Evolutionary conservation across 1,284 basidiomycete species (phyloP), one percentile per base, ranked within the genome.

Genomic region (Macrocybe sp.): DNA sequence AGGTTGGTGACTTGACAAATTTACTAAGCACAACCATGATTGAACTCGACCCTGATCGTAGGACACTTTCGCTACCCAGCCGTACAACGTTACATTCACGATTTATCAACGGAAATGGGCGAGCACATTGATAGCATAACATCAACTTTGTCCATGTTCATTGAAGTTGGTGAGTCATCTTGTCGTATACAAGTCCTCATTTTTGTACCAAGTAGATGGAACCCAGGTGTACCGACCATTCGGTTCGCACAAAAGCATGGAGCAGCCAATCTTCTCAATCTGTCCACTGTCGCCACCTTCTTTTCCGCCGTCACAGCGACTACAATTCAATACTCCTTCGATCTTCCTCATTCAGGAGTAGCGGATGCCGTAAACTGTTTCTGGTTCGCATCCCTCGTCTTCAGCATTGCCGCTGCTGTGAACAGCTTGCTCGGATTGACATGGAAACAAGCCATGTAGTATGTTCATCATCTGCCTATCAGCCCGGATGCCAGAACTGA

Each of bases 401-500:
- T 89, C 65, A 85, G 81, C 52, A 86, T 88, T 48, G 83, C 78
- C 14, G 82, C 83, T 9, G 83, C 85, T 12, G 84, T 88, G 37
- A 88, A 88, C 63, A 83, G 81, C 62, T 66, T 86, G 12, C 68
- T 87, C 7, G 84, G 83, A 44, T 63, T 87, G 39, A 85, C 83
- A 0, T 87, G 84, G 84, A 85, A 83, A 59, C 82, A 85, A 58
- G 83, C 84, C 0, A 85, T 86, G 81, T 87, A 87, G 84, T 86
- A 64, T 57, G 83, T 76, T 34, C 29, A 10, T 44, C 37, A 8
- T 30, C n/a, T 14, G 16, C 28, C 39, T 37, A 42, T 46, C 45
- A 22, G 4, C 22, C 6, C 35, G 37, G 22, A 30, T 32, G 37
- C 37, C 41, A 43, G 41, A 50, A 39, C 39, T 53, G 35, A 52